Conservation (phyloP, 2,329 filamentous ascomycete genomes). For the Tympanopsis confertula region DNA sequence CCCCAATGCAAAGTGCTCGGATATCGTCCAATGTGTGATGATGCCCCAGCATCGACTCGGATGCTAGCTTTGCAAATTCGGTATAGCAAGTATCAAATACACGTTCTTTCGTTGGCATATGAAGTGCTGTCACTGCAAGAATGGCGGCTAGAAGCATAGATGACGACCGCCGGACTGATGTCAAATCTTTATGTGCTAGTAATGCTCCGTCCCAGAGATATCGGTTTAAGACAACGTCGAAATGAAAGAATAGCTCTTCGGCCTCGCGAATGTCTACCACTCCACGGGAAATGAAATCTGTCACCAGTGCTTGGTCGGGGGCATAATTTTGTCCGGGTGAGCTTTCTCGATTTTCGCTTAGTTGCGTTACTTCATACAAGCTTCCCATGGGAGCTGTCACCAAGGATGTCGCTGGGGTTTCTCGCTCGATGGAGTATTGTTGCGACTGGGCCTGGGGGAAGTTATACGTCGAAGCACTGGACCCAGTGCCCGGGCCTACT, state of each 20-base stretch:
- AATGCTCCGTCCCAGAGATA: constrained; percentile 9
- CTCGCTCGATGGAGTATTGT: constrained; percentile 8
- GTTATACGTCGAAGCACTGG: background rate
- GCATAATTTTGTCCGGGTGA: background rate
- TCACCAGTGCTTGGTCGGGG: constrained; percentile 26
- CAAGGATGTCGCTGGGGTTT: constrained; percentile 22
- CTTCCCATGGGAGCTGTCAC: constrained; percentile 35
- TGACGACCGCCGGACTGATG: constrained; percentile 8
- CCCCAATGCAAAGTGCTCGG: constrained; percentile 47
- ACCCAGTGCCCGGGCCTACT: background rate
- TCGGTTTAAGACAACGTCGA: constrained; percentile 8
- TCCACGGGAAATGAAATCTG: constrained; percentile 9
- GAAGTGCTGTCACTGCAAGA: constrained; percentile 9
- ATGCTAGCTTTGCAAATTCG: constrained; percentile 44
- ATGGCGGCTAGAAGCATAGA: constrained; percentile 9
- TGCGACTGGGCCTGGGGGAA: background rate
- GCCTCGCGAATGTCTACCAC: constrained; percentile 7
- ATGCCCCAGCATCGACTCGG: constrained; percentile 43
- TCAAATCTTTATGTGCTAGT: constrained; percentile 7
- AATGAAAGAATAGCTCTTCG: constrained; percentile 10
- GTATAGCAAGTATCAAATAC: constrained; percentile 43
- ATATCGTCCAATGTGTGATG: constrained; percentile 45
- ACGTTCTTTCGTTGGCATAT: constrained; percentile 17
- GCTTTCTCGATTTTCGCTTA: constrained; percentile 14
- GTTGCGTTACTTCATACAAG: constrained; percentile 37